These are phyloP conservation scores for Penicillium egyptiacum DNA, from an alignment of 495 filamentous ascomycete genomes.

Conservation along the genomic window DNA sequence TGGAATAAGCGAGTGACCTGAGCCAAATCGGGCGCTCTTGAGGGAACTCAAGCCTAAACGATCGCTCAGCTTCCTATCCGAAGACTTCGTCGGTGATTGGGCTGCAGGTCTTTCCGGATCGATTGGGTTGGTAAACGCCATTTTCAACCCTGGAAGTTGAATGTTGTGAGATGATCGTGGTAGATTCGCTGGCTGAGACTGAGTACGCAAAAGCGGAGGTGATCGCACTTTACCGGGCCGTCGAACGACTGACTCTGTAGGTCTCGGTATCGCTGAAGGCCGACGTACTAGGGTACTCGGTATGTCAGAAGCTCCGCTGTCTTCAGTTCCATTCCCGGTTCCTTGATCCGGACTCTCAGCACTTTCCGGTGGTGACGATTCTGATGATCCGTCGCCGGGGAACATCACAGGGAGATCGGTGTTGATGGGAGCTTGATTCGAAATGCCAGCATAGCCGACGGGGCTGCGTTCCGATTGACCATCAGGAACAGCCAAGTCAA, in stretches of 20 bases:
- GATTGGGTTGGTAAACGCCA: constrained; percentile 10
- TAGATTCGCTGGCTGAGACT: constrained; percentile 63
- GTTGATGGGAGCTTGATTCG: constrained; percentile 7
- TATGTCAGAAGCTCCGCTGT: neutral
- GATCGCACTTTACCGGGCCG: constrained; percentile 48
- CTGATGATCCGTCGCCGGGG: constrained; percentile 9
- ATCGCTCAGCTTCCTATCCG: constrained; percentile 72
- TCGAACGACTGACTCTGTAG: constrained; percentile 44
- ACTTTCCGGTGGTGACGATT: constrained; percentile 15
- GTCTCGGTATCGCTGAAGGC: constrained; percentile 54
- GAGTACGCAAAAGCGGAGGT: constrained; percentile 66
- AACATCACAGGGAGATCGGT: constrained; percentile 14
- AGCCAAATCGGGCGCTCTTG: constrained; percentile 58
- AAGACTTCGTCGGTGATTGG: constrained; percentile 40
- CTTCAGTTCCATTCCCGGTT: constrained; percentile 6
- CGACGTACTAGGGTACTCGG: constrained; percentile 31
- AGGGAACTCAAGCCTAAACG: constrained; percentile 60
- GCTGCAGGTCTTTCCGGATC: constrained; percentile 25
- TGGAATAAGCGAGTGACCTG: constrained; percentile 78
- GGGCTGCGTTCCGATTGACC: constrained; percentile 30
- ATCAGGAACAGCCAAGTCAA: constrained; percentile 67
- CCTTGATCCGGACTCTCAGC: neutral
- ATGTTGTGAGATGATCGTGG: constrained; percentile 24
- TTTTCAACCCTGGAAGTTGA: constrained; percentile 25
- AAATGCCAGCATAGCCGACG: constrained; percentile 12